Percentiles rank a stretch among this genome's conserved stretches.
phyloP scores from a whole-genome alignment of 2,329 filamentous ascomycete genomes.

The Fusarium pseudoanthophilum region DNA sequence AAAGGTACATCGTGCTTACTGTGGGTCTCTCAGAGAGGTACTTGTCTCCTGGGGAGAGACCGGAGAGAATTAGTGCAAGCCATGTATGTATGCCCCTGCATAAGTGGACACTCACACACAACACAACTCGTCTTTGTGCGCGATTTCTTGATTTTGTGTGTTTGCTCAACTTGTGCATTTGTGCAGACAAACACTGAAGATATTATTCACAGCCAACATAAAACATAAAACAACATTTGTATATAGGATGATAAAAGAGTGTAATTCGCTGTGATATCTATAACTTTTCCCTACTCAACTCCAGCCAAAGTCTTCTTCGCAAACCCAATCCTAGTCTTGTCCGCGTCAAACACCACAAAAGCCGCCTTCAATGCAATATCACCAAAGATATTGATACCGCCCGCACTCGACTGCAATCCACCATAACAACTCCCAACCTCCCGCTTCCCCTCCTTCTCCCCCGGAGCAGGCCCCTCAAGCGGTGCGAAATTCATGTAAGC shows the following conservation, averaged over 20 bases:
- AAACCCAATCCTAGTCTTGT: conserved; percentile 37
- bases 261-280: neutral
- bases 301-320: conserved; percentile 24
- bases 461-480: conserved; percentile 39
- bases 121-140: conserved; percentile 1
- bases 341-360: conserved; percentile 66
- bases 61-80: neutral
- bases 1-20: neutral
- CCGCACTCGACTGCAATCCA: conserved; percentile 69
- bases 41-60: neutral
- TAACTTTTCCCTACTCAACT: neutral
- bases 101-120: neutral
- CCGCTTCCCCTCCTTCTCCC: neutral
- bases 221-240: neutral
- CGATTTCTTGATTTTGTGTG: conserved; percentile 17
- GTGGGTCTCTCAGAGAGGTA: neutral
- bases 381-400: conserved; percentile 67
- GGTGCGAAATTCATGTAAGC: conserved; percentile 64
- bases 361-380: conserved; percentile 71
- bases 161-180: neutral
- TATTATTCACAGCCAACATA: neutral
- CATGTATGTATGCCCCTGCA: neutral
- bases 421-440: conserved; percentile 65
- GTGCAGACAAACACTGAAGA: neutral
- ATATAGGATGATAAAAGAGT: neutral